Percentiles rank a stretch among this genome's conserved stretches.
Evolutionary conservation across 768 basidiomycete species (phyloP).

Genomic region (Xerocomus potaroensis): DNA sequence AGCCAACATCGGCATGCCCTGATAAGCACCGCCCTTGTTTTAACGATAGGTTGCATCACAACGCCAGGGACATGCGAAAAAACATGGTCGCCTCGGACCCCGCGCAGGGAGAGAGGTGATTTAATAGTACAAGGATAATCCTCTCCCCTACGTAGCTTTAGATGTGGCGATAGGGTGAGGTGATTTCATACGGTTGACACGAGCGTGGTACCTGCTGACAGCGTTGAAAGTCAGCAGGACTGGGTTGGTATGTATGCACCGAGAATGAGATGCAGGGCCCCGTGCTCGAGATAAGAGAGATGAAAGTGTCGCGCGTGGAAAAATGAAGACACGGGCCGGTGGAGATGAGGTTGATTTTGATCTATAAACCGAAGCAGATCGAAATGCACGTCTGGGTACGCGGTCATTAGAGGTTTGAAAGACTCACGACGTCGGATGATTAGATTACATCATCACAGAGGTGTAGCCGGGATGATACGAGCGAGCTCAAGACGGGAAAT

Average conservation of each 20-base stretch:
- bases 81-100: slow-evolving; percentile 28
- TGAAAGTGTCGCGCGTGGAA: background rate
- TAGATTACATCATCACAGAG: background rate
- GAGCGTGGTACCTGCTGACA: slow-evolving; percentile 10
- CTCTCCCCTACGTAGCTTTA: background rate
- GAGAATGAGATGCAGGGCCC: background rate
- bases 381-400: background rate
- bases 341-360: slow-evolving; percentile 3
- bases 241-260: slow-evolving; percentile 12
- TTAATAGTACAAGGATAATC: background rate
- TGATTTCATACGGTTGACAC: slow-evolving; percentile 19
- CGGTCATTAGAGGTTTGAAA: background rate
- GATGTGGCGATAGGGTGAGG: slow-evolving; percentile 20
- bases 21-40: slow-evolving; percentile 17
- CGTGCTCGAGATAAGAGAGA: background rate
- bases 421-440: background rate
- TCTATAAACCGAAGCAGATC: too few relatives aligned
- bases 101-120: slow-evolving; percentile 21
- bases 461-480: background rate
- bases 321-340: slow-evolving; percentile 3
- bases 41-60: slow-evolving; percentile 23
- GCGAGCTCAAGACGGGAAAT: background rate
- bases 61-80: slow-evolving; percentile 21
- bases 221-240: slow-evolving; percentile 9
- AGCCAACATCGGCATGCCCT: slow-evolving; percentile 1